Percentiles rank a stretch among this genome's conserved stretches.
These are phyloP conservation scores for Podosphaera xanthii DNA, from an alignment of 2,329 filamentous ascomycete species.

Conservation along the genomic window DNA sequence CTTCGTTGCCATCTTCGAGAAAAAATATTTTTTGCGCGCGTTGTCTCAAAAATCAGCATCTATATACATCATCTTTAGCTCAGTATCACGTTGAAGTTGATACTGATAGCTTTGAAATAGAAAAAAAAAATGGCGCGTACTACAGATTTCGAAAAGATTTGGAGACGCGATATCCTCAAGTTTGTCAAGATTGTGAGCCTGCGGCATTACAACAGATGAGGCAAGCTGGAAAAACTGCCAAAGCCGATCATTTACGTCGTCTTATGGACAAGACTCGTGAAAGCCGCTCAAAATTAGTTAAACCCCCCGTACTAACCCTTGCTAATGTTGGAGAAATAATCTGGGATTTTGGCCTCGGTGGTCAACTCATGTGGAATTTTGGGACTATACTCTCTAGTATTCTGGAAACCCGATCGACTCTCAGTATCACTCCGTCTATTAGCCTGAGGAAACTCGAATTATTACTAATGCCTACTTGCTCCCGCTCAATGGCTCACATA, in stretches of 20 bases:
- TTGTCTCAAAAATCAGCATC: slow-evolving; percentile 73
- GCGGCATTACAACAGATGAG: slow-evolving; percentile 47
- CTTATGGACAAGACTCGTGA: slow-evolving; percentile 41
- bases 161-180: slow-evolving; percentile 69
- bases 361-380: slow-evolving; percentile 12
- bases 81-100: slow-evolving; percentile 39
- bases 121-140: slow-evolving; percentile 39
- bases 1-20: slow-evolving; percentile 16
- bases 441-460: neutral
- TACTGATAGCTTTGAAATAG: slow-evolving; percentile 17
- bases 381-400: slow-evolving; percentile 3
- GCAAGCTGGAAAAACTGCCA: slow-evolving; percentile 51
- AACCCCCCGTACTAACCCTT: slow-evolving; percentile 3
- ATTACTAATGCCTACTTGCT: neutral
- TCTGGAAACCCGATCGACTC: neutral
- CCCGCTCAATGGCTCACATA: slow-evolving; percentile 16
- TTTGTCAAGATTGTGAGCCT: slow-evolving; percentile 62
- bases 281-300: slow-evolving; percentile 17
- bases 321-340: slow-evolving; percentile 6
- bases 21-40: slow-evolving; percentile 39
- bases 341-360: slow-evolving; percentile 11
- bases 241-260: slow-evolving; percentile 13
- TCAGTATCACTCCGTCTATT: too few species aligned
- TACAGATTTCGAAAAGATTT: slow-evolving; percentile 48
- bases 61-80: slow-evolving; percentile 52